Conservation (phyloP, 768 basidiomycete genomes). For the Gloeostereum incarnatum region DNA sequence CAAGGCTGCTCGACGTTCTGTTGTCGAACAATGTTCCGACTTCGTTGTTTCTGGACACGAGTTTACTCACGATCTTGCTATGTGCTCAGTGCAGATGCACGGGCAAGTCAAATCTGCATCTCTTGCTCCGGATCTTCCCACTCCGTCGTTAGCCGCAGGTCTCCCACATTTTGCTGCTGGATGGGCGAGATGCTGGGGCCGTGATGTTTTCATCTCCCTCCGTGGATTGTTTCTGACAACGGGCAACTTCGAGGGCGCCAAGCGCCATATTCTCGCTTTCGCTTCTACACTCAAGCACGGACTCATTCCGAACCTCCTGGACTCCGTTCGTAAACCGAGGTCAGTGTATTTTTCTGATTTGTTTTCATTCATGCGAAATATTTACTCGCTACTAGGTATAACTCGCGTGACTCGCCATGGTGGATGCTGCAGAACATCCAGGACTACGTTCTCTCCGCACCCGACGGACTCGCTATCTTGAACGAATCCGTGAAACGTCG, state of each 20-base stretch:
- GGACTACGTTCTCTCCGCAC: constrained; percentile 79
- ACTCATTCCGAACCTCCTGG: constrained; percentile 90
- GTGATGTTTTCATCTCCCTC: constrained; percentile 89
- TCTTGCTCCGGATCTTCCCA: constrained; percentile 58
- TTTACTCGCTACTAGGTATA: constrained; percentile 47
- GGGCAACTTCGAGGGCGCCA: constrained; percentile 79
- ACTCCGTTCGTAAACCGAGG: constrained; percentile 81
- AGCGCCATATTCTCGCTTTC: constrained; percentile 87
- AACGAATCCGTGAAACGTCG: constrained; percentile 81
- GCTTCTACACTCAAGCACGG: constrained; percentile 92
- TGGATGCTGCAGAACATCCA: constrained; percentile 99
- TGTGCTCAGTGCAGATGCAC: constrained; percentile 85
- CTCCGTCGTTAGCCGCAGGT: constrained; percentile 87
- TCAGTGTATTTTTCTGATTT: constrained; percentile 20
- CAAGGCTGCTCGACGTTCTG: constrained; percentile 78
- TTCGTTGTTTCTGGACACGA: constrained; percentile 78
- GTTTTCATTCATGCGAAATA: not conserved
- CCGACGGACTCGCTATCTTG: constrained; percentile 76
- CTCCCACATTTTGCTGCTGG: constrained; percentile 87
- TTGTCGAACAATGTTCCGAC: constrained; percentile 81
- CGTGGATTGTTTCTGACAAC: constrained; percentile 92
- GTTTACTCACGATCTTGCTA: constrained; percentile 85
- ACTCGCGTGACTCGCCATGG: constrained; percentile 97
- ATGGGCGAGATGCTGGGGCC: constrained; percentile 98
- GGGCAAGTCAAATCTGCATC: constrained; percentile 89